Percentiles rank a stretch among this genome's conserved stretches.
Conservation (phyloP, 2,329 filamentous ascomycete species). For the Zymoseptoria brevis region DNA sequence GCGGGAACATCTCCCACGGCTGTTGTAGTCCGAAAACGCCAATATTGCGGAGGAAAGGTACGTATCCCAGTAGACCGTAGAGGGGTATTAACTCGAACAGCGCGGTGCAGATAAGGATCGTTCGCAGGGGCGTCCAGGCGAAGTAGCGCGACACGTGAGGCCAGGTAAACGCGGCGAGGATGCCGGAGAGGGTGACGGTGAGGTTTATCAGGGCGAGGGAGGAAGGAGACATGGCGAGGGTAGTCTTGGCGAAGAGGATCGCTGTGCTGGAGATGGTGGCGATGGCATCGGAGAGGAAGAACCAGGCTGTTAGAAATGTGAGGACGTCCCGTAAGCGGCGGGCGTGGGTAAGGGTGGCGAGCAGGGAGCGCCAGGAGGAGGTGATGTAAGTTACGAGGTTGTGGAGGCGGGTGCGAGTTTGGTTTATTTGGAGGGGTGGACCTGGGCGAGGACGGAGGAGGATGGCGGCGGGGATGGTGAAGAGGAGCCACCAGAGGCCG, state of each 20-base stretch:
- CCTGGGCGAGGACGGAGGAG: conserved; percentile 86
- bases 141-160: conserved; percentile 64
- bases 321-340: conserved; percentile 64
- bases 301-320: conserved; percentile 82
- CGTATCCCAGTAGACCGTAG: conserved; percentile 81
- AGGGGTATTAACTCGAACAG: conserved; percentile 89
- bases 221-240: conserved; percentile 80
- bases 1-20: conserved; percentile 92
- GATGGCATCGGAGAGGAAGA: conserved; percentile 86
- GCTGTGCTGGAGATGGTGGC: conserved; percentile 92
- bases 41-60: conserved; percentile 66
- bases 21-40: conserved; percentile 82
- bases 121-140: conserved; percentile 68
- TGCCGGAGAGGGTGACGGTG: conserved; percentile 75
- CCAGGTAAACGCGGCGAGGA: conserved; percentile 87
- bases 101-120: conserved; percentile 82
- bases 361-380: conserved; percentile 81
- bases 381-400: conserved; percentile 62
- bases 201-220: conserved; percentile 89
- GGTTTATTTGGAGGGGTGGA: conserved; percentile 50
- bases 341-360: conserved; percentile 69
- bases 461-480: conserved; percentile 78
- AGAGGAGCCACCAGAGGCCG: conserved; percentile 85
- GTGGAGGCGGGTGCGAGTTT: conserved; percentile 27
- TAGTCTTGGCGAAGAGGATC: conserved; percentile 90